Evolutionary conservation across 768 basidiomycete genomes (phyloP).

Genomic region (Trametes meyenii): DNA sequence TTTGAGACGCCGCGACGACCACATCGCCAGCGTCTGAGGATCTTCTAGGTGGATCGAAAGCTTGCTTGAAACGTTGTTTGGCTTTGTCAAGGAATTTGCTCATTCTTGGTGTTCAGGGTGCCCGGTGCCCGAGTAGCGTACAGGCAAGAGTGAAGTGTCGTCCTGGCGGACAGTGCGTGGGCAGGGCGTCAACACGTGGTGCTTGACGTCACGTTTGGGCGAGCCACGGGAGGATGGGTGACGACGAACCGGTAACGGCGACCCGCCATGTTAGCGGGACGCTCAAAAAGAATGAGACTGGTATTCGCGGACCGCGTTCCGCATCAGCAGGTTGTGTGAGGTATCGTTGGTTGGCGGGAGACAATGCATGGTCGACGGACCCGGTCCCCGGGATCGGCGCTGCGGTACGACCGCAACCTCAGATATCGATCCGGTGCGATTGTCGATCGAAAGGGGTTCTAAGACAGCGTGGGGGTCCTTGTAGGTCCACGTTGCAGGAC

Average conservation of each 20-base stretch:
- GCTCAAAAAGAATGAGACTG: neutral
- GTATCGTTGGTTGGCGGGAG: neutral
- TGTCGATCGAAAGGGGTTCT: neutral
- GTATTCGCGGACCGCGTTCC: neutral
- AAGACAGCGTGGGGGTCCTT: slow-evolving; percentile 2
- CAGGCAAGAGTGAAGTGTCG: neutral
- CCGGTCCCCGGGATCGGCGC: neutral
- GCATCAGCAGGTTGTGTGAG: neutral
- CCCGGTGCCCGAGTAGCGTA: neutral
- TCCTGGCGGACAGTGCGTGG: neutral
- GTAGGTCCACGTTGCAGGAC: slow-evolving; percentile 1
- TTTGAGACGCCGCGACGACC: neutral
- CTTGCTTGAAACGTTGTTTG: slow-evolving; percentile 4
- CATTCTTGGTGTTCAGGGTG: neutral
- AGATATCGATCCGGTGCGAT: neutral
- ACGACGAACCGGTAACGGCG: neutral
- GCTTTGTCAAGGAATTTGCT: slow-evolving; percentile 7
- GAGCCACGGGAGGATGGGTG: neutral
- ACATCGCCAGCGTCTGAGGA: neutral
- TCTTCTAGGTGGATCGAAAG: neutral
- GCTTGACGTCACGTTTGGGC: neutral
- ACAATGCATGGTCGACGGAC: neutral
- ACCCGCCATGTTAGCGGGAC: neutral
- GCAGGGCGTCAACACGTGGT: neutral
- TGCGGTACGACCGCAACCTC: neutral